These are phyloP conservation scores for Picochlorum sp. DNA, from an alignment of 139 green algal genomes.

Conservation along the genomic window DNA sequence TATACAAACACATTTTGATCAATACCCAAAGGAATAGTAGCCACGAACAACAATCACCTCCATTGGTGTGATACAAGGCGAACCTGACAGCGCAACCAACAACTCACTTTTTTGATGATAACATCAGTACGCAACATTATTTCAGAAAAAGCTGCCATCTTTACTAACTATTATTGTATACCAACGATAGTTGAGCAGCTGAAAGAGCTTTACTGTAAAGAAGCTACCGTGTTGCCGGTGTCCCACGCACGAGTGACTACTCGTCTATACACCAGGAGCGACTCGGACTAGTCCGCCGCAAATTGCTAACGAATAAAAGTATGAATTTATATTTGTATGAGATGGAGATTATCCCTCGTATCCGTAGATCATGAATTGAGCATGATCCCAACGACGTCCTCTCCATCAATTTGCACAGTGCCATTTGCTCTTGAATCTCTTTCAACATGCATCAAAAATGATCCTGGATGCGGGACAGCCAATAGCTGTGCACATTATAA, in stretches of 20 bases:
- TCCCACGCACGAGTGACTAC: not conserved
- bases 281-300: not conserved
- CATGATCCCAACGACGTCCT: conserved; percentile 1
- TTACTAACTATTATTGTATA: not conserved
- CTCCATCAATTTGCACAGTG: not conserved
- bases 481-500: too few relatives aligned
- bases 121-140: conserved; percentile 10
- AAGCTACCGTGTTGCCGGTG: not conserved
- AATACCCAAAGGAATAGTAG: too few relatives aligned
- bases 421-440: too few relatives aligned
- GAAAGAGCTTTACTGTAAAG: not conserved
- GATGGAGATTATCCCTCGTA: not conserved
- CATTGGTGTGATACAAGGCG: not conserved
- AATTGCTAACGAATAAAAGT: not conserved
- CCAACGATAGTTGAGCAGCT: not conserved
- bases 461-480: too few relatives aligned
- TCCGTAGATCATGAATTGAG: not conserved
- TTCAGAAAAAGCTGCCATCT: conserved; percentile 14
- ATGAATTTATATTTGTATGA: too few relatives aligned
- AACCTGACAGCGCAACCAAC: not conserved
- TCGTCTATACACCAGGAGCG: not conserved
- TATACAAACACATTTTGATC: too few relatives aligned
- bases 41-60: too few relatives aligned
- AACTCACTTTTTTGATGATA: conserved; percentile 22
- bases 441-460: too few relatives aligned